phyloP scores from a whole-genome alignment of 192 early-diverging fungal genomes.

The Gonapodya prolifera region DNA sequence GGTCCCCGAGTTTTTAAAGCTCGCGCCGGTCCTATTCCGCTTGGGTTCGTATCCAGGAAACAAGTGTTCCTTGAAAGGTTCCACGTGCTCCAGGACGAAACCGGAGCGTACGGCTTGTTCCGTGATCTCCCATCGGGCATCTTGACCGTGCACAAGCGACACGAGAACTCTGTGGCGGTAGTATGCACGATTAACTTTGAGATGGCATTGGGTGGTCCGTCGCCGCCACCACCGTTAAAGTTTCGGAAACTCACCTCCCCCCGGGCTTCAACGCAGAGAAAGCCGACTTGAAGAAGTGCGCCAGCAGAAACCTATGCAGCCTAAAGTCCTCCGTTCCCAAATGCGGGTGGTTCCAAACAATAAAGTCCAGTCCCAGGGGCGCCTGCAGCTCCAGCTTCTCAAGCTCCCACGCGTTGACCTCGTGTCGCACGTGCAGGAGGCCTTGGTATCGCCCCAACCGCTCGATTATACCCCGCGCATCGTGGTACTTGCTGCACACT shows the following conservation, averaged over 20 bases:
- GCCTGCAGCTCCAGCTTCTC: not conserved
- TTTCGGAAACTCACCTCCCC: too few species aligned
- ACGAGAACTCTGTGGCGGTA: conserved; percentile 19
- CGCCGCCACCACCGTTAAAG: too few species aligned
- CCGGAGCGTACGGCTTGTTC: conserved; percentile 20
- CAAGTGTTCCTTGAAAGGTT: conserved; percentile 22
- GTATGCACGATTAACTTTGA: not conserved
- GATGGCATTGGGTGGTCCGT: too few species aligned
- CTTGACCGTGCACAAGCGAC: conserved; percentile 35
- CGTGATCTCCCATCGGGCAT: conserved; percentile 34
- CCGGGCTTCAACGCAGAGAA: conserved; percentile 14
- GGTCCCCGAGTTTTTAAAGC: conserved; percentile 38
- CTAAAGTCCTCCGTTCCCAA: conserved; percentile 45
- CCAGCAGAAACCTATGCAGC: conserved; percentile 41
- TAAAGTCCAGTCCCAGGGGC: conserved; percentile 19
- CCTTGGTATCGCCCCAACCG: too few species aligned
- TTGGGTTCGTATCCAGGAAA: conserved; percentile 39
- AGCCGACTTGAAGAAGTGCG: conserved; percentile 35
- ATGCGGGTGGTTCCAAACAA: conserved; percentile 46
- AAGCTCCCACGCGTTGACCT: conserved; percentile 44
- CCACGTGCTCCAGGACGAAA: conserved; percentile 16
- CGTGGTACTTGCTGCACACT: conserved; percentile 19
- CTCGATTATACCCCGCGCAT: not conserved
- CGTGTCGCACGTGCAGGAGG: conserved; percentile 20
- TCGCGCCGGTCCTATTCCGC: conserved; percentile 36